Evolutionary conservation across 371 early-diverging fungal genomes (phyloP), one percentile per base, ranked within the genome.

Genomic region (Amoeboaphelidium occidentale): DNA sequence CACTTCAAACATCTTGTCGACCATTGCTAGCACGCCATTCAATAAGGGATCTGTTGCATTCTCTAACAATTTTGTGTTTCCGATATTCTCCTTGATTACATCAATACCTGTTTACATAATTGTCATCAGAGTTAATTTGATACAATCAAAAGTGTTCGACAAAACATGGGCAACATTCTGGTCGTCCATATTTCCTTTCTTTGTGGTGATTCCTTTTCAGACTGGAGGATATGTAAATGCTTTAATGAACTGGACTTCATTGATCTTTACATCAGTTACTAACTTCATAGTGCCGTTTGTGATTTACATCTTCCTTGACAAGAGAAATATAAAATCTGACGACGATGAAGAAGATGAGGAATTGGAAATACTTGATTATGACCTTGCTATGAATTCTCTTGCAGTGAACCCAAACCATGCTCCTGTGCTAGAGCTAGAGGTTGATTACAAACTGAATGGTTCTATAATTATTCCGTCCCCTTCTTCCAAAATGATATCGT

Each of bases 101-200:
- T 72, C 75, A 10, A 78, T 84, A 43, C 83, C 85, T 1, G 76
- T 79, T 25, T 74, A 70, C 51, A 72, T 75, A 23, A 75, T 81
- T 48, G 75, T 84, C 22, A 70, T 78, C 13, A 58, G 75, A 20
- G 63, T 66, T 27, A 84, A 84, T 54, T 57, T 84, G 21, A 53
- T 76, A 1, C 74, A 74, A 61, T 68, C 71, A 24, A 55, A 56
- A 2, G 23, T 65, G 3, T 65, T 62, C 46, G 55, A 53, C 12
- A 47, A 47, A 55, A 53, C 60, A 28, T 51, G 53, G 57, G 76
- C 71, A 26, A 56, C 64, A 10, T 51, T 73, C n/a, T 63, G 72
- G 57, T 67, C 76, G 10, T 73, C 68, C 46, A 57, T 76, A 21
- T 44, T 77, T 1, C 84, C 84, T 1, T 81, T 78, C 78, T 45